A percentile compares a stretch with the other conserved stretches of the same genome.
Evolutionary conservation across 2,329 filamentous ascomycete genomes (phyloP).

Genomic region (Ophiostoma ips): DNA sequence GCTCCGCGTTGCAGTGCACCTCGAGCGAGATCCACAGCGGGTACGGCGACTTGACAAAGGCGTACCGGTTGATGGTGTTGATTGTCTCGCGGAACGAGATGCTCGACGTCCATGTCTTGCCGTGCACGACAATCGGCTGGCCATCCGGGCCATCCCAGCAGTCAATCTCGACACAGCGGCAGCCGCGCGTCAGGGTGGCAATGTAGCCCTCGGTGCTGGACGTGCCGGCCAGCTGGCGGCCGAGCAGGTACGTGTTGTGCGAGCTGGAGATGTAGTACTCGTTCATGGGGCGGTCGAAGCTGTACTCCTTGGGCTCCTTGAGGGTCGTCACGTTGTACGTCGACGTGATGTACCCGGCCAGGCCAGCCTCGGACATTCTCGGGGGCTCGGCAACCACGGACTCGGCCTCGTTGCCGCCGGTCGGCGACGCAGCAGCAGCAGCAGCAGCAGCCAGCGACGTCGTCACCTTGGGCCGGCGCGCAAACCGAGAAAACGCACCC

Average conservation of each 20-base stretch:
- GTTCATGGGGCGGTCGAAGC: constrained; percentile 72
- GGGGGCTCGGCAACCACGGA: constrained; percentile 24
- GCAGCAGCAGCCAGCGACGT: constrained; percentile 19
- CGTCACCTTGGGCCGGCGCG: constrained; percentile 37
- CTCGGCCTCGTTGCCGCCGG: background rate
- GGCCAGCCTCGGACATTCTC: constrained; percentile 63
- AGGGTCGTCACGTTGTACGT: constrained; percentile 55
- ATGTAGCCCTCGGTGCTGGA: constrained; percentile 96
- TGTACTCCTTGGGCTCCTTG: constrained; percentile 44
- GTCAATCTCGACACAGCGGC: constrained; percentile 92
- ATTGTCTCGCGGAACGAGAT: constrained; percentile 88
- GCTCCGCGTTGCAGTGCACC: constrained; percentile 73
- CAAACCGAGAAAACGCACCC: constrained; percentile 55
- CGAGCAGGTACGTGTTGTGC: constrained; percentile 93
- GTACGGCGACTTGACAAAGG: constrained; percentile 74
- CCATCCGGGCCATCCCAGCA: constrained; percentile 92
- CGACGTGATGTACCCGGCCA: constrained; percentile 66
- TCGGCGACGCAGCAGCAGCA: too few species aligned
- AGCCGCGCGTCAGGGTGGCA: constrained; percentile 71
- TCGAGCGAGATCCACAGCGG: constrained; percentile 92
- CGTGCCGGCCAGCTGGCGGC: constrained; percentile 75
- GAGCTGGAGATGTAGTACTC: constrained; percentile 98
- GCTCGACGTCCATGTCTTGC: constrained; percentile 73
- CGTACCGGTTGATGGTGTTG: constrained; percentile 85
- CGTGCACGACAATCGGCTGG: constrained; percentile 80